Base-by-base conservation (phyloP, 768 basidiomycete genomes). In the Mycena epipterygia region DNA sequence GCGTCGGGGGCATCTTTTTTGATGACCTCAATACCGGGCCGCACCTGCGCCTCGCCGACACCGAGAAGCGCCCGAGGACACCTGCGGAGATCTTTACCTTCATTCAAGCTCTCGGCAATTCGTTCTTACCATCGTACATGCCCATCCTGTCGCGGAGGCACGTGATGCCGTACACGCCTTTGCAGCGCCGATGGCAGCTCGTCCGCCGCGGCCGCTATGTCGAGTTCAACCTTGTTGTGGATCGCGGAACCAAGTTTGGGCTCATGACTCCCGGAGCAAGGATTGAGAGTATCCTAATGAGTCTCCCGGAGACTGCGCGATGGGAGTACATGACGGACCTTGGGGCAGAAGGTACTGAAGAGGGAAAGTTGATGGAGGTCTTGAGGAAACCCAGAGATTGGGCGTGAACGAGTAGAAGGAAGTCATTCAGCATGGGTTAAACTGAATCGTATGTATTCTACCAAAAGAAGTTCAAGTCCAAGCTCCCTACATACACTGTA, bases 1-100 rank as follows among this genome's bases (percentile, higher is more conserved):
- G 98, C 5, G 82, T 99, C 56, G 98, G 98, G 35, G 98, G 98
- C 0, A 84, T 99, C 64, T 99, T 99, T 86, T 97, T 98, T 77
- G 98, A 99, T 79, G 98, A 99, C 79, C 89, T 99, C 65, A 90
- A 87, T 74, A 86, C 85, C 57, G 88, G 88, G 37, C 80, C 84
- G 3, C 95, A 96, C 78, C 77, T 84, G n/a, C 89, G 90, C n/a
- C 84, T 96, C 35, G 81, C 84, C 33, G 75, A 81, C 25, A 69
- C 74, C 6, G 76, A 74, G 32, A 67, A 63, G 46, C 87, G 92
- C 39, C 92, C 92, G 5, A 81, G 78, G 73, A 86, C 87, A 5
- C 85, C 89, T 17, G 89, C 90, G 17, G 90, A 92, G 33, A 90
- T 97, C 52, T 97, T 98, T 79, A 82, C 83, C 13, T 92, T 97